Base-by-base conservation (phyloP, 2,329 filamentous ascomycete species). In the Incumbomyces delicatus region DNA sequence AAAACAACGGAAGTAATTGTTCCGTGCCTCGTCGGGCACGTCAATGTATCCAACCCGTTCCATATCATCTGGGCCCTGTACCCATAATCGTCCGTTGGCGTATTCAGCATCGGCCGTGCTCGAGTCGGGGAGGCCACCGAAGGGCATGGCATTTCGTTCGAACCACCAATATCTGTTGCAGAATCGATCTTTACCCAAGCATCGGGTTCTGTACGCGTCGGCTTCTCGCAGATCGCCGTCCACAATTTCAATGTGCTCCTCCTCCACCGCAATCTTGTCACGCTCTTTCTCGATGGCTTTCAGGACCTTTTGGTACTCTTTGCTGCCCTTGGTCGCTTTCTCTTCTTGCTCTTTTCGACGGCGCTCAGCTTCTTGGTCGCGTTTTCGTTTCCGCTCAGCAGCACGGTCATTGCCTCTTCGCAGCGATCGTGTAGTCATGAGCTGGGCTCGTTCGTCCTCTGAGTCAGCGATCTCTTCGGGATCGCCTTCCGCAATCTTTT, bases 151-250 rank as follows among this genome's bases (percentile, higher is more conserved):
- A 60, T 96, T 98, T 52, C 90, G 83, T 67, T 98, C 92, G 63
- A 96, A 95, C 90, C 92, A 98, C 72, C 94, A 96, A 66, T 96
- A 98, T 45, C 90, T 80, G 66, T 98, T 96, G 81, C 90, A 95
- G 72, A 95, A 98, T 37, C 92, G 81, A 66, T 98, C 92, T 63
- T 92, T 90, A 50, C 92, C 92, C 20, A 98, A 74, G 14, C 90
- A 81, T 52, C 87, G 82, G 14, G 89, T 95, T 51, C 92, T 83
- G 31, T 89, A 87, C 58, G 90, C 95, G 64, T 95, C 87, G 34
- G 89, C 88, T 66, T 96, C 90, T 44, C 92, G 85, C 38, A 98
- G 74, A 62, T 96, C 89, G 58, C 94, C 89, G 58, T 96, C 90
- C 43, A 94, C 78, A 29, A 83, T 76, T 2, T 80, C 80, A 53